Percentiles rank a stretch among this genome's conserved stretches.
Conservation (phyloP, 1,284 basidiomycete genomes). For the Papiliotrema laurentii region DNA sequence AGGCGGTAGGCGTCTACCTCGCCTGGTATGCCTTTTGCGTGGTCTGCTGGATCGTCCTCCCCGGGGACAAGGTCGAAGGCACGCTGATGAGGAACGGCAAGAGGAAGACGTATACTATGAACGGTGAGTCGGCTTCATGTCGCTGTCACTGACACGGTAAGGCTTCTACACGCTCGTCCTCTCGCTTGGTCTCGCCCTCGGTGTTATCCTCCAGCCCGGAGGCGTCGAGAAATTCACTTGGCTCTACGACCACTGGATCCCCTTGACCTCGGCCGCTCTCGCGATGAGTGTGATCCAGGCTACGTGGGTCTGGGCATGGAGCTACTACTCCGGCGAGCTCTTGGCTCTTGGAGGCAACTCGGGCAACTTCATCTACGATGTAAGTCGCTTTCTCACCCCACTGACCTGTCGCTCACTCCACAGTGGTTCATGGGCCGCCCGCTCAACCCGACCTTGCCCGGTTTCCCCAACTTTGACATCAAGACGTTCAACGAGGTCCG, state of each 20-base stretch:
- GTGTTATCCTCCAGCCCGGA: slow-evolving; percentile 60
- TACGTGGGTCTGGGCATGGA: slow-evolving; percentile 65
- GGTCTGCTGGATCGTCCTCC: slow-evolving; percentile 74
- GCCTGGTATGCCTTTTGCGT: slow-evolving; percentile 89
- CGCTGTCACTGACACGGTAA: slow-evolving; percentile 36
- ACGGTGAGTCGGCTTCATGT: slow-evolving; percentile 58
- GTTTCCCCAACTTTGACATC: slow-evolving; percentile 70
- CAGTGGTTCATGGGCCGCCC: slow-evolving; percentile 97
- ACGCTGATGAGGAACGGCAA: slow-evolving; percentile 70
- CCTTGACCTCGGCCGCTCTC: slow-evolving; percentile 78
- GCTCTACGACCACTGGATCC: slow-evolving; percentile 87
- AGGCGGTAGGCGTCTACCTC: slow-evolving; percentile 71
- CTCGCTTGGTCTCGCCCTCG: slow-evolving; percentile 64
- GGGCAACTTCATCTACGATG: slow-evolving; percentile 85
- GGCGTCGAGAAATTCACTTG: slow-evolving; percentile 81
- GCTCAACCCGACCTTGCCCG: slow-evolving; percentile 69
- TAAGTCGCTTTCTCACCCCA: slow-evolving; percentile 49
- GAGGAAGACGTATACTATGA: slow-evolving; percentile 85
- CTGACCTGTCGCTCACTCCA: background rate
- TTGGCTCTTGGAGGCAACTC: slow-evolving; percentile 90
- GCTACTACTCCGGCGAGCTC: slow-evolving; percentile 61
- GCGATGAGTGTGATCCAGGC: slow-evolving; percentile 75
- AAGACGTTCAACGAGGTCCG: slow-evolving; percentile 97
- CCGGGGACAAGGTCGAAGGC: slow-evolving; percentile 81
- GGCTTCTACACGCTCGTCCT: slow-evolving; percentile 84